Percentiles rank a stretch among this genome's conserved stretches.
phyloP scores from a whole-genome alignment of 2,329 filamentous ascomycete species.

The Penicillium sp. region DNA sequence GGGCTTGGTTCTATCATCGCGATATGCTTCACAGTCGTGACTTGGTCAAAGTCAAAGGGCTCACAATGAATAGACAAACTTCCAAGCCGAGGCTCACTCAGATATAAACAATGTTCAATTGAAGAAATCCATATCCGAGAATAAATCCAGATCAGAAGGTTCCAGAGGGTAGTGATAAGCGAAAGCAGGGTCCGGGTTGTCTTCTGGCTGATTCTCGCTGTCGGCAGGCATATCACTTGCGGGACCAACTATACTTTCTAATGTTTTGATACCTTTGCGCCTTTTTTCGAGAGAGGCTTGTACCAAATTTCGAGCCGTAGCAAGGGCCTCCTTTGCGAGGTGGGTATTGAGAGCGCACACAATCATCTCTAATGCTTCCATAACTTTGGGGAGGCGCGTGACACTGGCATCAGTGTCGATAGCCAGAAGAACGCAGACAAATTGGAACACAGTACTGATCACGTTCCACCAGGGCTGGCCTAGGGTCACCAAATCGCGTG shows the following conservation, averaged over 20 bases:
- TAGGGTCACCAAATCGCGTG: slow-evolving; percentile 34
- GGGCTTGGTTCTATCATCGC: slow-evolving; percentile 21
- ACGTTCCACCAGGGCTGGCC: slow-evolving; percentile 48
- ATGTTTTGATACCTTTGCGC: slow-evolving; percentile 12
- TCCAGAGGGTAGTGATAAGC: slow-evolving; percentile 7
- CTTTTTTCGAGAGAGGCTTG: slow-evolving; percentile 17
- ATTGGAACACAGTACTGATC: slow-evolving; percentile 45
- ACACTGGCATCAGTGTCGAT: slow-evolving; percentile 42
- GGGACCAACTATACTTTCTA: slow-evolving; percentile 13
- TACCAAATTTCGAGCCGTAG: slow-evolving; percentile 16
- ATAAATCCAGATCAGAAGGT: slow-evolving; percentile 13
- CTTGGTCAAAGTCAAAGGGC: slow-evolving; percentile 7
- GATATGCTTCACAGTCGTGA: slow-evolving; percentile 17
- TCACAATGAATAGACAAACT: neutral
- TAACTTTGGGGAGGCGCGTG: slow-evolving; percentile 35
- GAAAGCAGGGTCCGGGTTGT: slow-evolving; percentile 4
- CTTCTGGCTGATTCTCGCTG: neutral
- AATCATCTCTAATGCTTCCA: slow-evolving; percentile 43
- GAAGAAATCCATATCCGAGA: slow-evolving; percentile 16
- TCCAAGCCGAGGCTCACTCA: neutral
- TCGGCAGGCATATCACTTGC: neutral
- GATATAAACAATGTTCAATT: neutral
- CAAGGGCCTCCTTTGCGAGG: slow-evolving; percentile 17
- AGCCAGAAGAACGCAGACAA: slow-evolving; percentile 44
- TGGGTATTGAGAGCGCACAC: slow-evolving; percentile 34